Base-by-base conservation (phyloP, 2,329 filamentous ascomycete genomes). In the Penicillium sp. region DNA sequence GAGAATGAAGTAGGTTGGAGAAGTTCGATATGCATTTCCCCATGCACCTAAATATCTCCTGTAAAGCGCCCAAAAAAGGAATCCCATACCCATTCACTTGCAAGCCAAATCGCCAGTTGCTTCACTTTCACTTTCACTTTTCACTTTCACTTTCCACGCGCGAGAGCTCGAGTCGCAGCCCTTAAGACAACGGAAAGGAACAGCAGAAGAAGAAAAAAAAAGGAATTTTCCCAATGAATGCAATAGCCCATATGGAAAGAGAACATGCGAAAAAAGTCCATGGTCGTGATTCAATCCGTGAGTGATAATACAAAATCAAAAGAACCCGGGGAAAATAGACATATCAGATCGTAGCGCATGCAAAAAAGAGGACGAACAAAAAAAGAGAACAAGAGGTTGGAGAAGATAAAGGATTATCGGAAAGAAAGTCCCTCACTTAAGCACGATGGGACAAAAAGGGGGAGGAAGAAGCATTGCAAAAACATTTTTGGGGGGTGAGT, bases 301-400 rank as follows among this genome's bases (percentile, higher is more conserved):
- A 61, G 54, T 61, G 59, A 55, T 61, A 57, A 55, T 59, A 61
- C 59, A 61, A 61, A 59, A 24, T 55, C 45, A 52, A 58, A 59
- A 52, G 33, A 55, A 57, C 33, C 47, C 49, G 52, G 59, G 59
- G 52, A 65, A 42, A 67, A 64, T 61, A 59, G 59, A 61, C 60
- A 65, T 66, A 52, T 64, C 61, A 65, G 62, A 65, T 67, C 62
- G 61, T 66, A 59, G 61, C 58, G 58, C 62, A 64, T 63, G 59
- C 52, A 55, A 54, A 61, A 16, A 42, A 42, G 11, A 14, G 33
- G n/a, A 36, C 5, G 18, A 18, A 37, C 34, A 37, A 6, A 13
- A 37, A 21, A 13, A 37, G 19, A 37, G 13, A 7, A 37, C 7
- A 43, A 28, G 37, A 40, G 21, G 16, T 23, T 23, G 19, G 5